Evolutionary conservation across 768 basidiomycete species (phyloP).

Genomic region (Trametes sanguinea): DNA sequence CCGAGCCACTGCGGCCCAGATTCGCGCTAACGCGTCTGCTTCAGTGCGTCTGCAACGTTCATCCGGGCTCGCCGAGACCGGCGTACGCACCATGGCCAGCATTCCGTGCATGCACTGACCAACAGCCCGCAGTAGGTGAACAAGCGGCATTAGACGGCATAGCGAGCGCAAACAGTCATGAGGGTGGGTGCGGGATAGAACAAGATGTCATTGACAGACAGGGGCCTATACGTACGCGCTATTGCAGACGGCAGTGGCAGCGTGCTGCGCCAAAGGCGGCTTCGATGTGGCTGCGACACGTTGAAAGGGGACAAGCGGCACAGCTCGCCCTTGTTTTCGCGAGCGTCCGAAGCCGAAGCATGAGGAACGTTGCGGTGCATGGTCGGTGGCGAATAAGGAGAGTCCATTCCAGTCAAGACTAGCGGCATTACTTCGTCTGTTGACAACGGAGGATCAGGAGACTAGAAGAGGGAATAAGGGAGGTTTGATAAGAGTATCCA

Average conservation of each 20-base stretch:
- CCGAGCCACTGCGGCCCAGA: not conserved
- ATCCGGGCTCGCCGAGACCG: not conserved
- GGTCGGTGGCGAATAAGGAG: conserved; percentile 8
- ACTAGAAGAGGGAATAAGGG: conserved; percentile 9
- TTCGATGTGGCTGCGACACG: not conserved
- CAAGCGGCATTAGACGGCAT: not conserved
- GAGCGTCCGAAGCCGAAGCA: not conserved
- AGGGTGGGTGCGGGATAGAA: not conserved
- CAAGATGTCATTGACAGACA: conserved; percentile 9
- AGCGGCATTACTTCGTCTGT: conserved; percentile 14
- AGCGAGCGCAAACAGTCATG: not conserved
- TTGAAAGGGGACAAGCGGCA: too few species aligned
- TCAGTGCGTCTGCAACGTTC: not conserved
- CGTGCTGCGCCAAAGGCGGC: not conserved
- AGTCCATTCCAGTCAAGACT: conserved; percentile 13
- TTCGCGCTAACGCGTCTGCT: too few species aligned
- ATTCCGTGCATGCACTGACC: not conserved
- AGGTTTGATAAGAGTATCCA: conserved; percentile 20
- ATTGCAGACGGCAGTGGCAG: not conserved
- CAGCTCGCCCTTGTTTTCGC: not conserved
- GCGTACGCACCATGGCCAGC: not conserved
- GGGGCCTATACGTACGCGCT: conserved; percentile 1
- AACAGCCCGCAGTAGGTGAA: not conserved
- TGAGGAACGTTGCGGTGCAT: not conserved
- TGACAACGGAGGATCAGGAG: not conserved